Evolutionary conservation across 768 basidiomycete genomes (phyloP), one percentile per base, ranked within the genome.

Genomic region (Rhodosporidiobolus odoratus): DNA sequence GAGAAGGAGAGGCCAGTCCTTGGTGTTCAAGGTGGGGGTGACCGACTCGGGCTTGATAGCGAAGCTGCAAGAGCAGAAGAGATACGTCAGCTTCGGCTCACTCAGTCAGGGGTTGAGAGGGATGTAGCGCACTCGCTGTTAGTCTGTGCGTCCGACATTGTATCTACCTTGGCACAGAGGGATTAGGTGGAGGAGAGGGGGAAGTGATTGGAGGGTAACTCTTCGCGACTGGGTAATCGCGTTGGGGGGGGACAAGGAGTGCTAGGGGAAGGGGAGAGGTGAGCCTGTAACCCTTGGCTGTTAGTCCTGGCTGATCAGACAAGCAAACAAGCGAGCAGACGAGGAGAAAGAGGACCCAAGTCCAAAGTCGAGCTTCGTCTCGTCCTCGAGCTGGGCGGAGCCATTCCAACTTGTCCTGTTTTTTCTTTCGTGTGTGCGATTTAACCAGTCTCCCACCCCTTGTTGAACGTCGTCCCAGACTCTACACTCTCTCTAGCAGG

Each of bases 1-100:
- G 68, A 99, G 85, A 8, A 99, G 86, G 15, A 99, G 84, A 43
- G 96, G 96, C 96, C 96, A 99, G 81, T 97, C 85, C 0, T 93
- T 95, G 27, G 96, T 98, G 79, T 98, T 91, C 38, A 95, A 85
- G 75, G 85, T 85, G 15, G 92, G 92, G 10, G 87, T 81, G 13
- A 82, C 80, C 47, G 83, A 81, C 53, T 72, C 66, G 5, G 92
- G 86, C 79, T 92, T 90, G 80, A 95, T 92, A 59, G 69, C 43
- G 73, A 65, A 74, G 40, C 73, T 66, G 40, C 35, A 38, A 25
- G 16, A 32, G 37, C 30, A 57, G 43, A n/a, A 58, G 41, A 37
- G 27, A 30, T 12, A 21, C 21, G 67, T 48, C 53, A 64, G 30
- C 43, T 12, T 23, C 25, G 23, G 8, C 5, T 25, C 25, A 9